These are phyloP conservation scores for Tympanopsis confertula DNA, from an alignment of 2,329 filamentous ascomycete genomes.

Conservation along the genomic window DNA sequence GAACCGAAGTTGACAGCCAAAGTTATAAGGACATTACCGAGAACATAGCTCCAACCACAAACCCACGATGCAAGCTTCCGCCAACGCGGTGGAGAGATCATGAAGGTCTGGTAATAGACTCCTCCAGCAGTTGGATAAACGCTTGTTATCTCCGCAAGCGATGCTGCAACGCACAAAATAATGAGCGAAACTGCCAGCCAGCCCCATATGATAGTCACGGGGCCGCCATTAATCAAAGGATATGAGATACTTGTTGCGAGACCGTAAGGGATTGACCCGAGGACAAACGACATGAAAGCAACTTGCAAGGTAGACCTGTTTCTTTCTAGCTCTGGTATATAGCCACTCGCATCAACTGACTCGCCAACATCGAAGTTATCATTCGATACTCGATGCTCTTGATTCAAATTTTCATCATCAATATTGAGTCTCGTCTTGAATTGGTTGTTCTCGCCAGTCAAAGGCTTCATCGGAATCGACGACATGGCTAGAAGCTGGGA, in stretches of 20 bases:
- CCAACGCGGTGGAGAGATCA: slow-evolving; percentile 53
- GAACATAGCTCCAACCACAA: slow-evolving; percentile 60
- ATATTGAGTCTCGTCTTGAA: too few relatives aligned
- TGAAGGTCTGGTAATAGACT: slow-evolving; percentile 62
- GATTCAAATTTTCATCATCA: too few relatives aligned
- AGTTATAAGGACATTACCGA: slow-evolving; percentile 62
- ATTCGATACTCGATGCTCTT: too few relatives aligned
- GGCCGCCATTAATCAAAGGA: slow-evolving; percentile 55
- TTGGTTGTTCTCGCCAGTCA: too few relatives aligned
- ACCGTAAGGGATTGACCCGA: slow-evolving; percentile 63
- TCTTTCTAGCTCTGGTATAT: slow-evolving; percentile 53
- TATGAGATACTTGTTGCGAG: slow-evolving; percentile 59
- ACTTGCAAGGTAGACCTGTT: slow-evolving; percentile 58
- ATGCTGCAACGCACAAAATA: slow-evolving; percentile 51
- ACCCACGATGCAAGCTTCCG: slow-evolving; percentile 59
- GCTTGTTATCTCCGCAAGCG: slow-evolving; percentile 57
- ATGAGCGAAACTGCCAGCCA: slow-evolving; percentile 57
- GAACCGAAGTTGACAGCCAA: slow-evolving; percentile 62
- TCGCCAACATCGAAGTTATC: too few relatives aligned
- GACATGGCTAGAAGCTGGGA: too few relatives aligned
- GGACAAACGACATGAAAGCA: slow-evolving; percentile 57
- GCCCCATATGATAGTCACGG: slow-evolving; percentile 59
- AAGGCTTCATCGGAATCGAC: too few relatives aligned
- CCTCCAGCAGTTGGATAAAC: slow-evolving; percentile 59
- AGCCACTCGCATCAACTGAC: too few relatives aligned